phyloP scores from a whole-genome alignment of 116 monocot genomes.

The Iris pallida region DNA sequence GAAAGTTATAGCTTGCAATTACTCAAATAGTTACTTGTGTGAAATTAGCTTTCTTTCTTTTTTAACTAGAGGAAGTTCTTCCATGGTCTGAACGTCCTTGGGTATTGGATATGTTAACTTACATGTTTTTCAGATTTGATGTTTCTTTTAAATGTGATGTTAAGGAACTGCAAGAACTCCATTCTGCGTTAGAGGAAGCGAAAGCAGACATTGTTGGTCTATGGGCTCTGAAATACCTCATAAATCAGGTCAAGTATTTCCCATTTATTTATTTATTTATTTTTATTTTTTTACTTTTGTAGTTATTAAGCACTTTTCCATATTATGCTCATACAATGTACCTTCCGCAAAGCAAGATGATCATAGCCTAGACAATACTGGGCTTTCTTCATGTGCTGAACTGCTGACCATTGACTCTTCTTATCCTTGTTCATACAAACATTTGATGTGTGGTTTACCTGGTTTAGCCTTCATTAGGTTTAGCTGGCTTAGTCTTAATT shows the following conservation, averaged over 20 bases:
- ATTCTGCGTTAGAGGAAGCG: conserved; percentile 92
- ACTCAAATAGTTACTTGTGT: neutral
- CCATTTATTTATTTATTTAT: neutral
- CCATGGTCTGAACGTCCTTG: neutral
- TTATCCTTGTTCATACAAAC: too few species aligned
- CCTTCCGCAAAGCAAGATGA: too few species aligned
- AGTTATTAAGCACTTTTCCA: too few species aligned
- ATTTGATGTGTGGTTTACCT: too few species aligned
- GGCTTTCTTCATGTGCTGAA: too few species aligned
- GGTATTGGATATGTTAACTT: neutral
- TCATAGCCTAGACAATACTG: too few species aligned
- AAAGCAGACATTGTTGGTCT: conserved; percentile 99
- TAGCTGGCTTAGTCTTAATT: too few species aligned
- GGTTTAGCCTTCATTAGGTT: too few species aligned
- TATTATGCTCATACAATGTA: too few species aligned
- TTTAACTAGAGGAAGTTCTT: neutral
- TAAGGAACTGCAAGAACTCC: conserved; percentile 95
- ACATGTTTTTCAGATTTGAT: conserved; percentile 12
- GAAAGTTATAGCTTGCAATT: neutral
- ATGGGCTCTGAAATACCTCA: conserved; percentile 89
- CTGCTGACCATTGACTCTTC: too few species aligned
- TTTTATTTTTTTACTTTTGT: too few species aligned
- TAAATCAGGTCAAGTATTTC: conserved; percentile 52
- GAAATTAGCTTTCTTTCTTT: neutral
- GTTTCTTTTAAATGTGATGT: conserved; percentile 8